Percentiles rank a stretch among this genome's conserved stretches.
These are phyloP conservation scores for Tolypocladium tundrense DNA, from an alignment of 2,329 filamentous ascomycete species.

Conservation along the genomic window DNA sequence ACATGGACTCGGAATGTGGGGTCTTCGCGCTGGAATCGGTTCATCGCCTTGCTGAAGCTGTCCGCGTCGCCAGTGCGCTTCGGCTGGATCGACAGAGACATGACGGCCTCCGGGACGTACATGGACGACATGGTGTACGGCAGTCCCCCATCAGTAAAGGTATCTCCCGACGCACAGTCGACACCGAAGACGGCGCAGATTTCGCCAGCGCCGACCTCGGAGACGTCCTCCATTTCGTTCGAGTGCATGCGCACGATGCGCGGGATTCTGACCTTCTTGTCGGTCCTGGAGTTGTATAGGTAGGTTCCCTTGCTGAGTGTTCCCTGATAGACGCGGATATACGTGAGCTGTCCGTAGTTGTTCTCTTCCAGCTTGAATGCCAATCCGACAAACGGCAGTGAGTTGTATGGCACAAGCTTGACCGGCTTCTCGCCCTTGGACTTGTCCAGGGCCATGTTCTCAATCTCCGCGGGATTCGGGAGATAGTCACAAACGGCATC, in stretches of 20 bases:
- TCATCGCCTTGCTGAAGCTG: constrained; percentile 98
- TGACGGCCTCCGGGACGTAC: constrained; percentile 96
- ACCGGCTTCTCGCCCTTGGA: constrained; percentile 69
- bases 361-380: constrained; percentile 99
- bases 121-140: constrained; percentile 97
- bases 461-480: constrained; percentile 80
- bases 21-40: constrained; percentile 95
- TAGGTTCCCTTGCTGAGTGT: constrained; percentile 78
- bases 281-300: constrained; percentile 85
- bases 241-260: constrained; percentile 99
- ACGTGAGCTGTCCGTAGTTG: constrained; percentile 96
- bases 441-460: constrained; percentile 82
- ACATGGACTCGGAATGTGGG: constrained; percentile 94
- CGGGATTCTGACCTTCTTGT: constrained; percentile 94
- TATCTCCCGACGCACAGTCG: constrained; percentile 95
- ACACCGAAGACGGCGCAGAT: constrained; percentile 98
- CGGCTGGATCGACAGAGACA: constrained; percentile 93
- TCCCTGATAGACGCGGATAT: constrained; percentile 97
- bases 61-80: constrained; percentile 85
- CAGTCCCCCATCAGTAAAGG: constrained; percentile 87
- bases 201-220: constrained; percentile 86
- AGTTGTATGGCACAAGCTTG: constrained; percentile 86
- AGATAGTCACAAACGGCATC: constrained; percentile 95
- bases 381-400: constrained; percentile 84
- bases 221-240: constrained; percentile 97